Base-by-base conservation (phyloP, 345 rosid species). In the Salix udensis region DNA sequence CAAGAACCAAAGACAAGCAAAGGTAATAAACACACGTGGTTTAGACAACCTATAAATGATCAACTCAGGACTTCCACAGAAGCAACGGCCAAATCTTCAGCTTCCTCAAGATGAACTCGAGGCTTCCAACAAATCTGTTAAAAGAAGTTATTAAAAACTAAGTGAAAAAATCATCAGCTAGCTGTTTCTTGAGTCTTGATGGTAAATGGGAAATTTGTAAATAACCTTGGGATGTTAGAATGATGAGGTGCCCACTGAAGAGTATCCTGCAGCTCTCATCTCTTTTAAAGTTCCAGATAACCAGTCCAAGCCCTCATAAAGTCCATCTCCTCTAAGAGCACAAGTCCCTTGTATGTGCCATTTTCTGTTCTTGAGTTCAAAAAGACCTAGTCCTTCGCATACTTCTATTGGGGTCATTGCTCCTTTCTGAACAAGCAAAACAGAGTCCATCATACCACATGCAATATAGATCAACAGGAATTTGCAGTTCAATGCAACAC, bases 301-400 rank as follows among this genome's bases (percentile, higher is more conserved):
- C 98, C 99, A 93, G 83, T 94, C 98, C 88, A 93, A 85, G 36
- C 99, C 99, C 82, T 96, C 99, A 10, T 96, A 96, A 21, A 96
- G 97, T 21, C 99, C 99, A 69, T 93, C 99, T 76, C 99, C 99
- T 82, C 83, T 85, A 52, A 96, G 90, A 10, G 99, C 98, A 67
- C 98, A 92, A 76, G 98, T 94, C 69, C 98, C 99, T 84, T 96
- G 98, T 82, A 96, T 94, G 84, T 96, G 97, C 99, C 99, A 96
- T 82, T 91, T 96, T 82, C 98, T 87, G 89, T 94, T 91, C 91
- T 92, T 91, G 37, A 94, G 91, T 77, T 90, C 98, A 76, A 90
- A 85, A 39, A 96, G 92, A 64, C 99, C 99, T 70, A 96, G 85
- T 68, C 98, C 98, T 77, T 92, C 94, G 18, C 93, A 88, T 50